Base-by-base conservation (phyloP, 768 basidiomycete species). In the Trametes cingulata region DNA sequence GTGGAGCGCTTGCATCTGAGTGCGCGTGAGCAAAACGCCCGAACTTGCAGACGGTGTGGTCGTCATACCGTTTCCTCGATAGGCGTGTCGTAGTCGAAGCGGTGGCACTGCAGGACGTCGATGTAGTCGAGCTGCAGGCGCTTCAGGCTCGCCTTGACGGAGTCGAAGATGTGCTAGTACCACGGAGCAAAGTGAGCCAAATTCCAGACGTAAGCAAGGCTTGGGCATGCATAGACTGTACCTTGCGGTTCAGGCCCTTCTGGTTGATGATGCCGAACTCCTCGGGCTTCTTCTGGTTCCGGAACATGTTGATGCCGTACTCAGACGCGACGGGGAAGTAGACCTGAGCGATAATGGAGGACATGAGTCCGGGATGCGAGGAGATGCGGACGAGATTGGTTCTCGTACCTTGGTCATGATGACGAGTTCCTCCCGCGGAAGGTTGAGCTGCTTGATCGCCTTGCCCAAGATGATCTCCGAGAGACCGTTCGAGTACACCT, bases 81-180 rank as follows among this genome's bases (percentile, higher is more conserved):
- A 6, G 76, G 76, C 0, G 78, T 77, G 22, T 75, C 65, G n/a
- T 65, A 60, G 61, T 70, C 70, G 47, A 68, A 65, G 15, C 64
- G 63, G 53, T 71, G 69, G 61, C 50, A 50, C 20, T 50, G 48
- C 35, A 50, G 35, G 6, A 50, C 8, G n/a, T 50, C 48, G 52
- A 87, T 78, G 56, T 86, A 82, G 52, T 85, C 84, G 50, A 72
- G 68, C 56, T 78, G 75, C 25, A 80, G 74, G 25, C 80, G 74
- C 35, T 74, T 70, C 48, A 80, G 61, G 51, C 76, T 77, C 52
- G 73, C 68, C 64, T 79, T 76, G 13, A 82, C 79, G 13, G 80
- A 73, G 37, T 82, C 85, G 63, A 87, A 87, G 68, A 88, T 85
- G 67, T 82, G 81, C 76, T 77, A 47, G n/a, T n/a, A n/a, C n/a